These are phyloP conservation scores for Spencermartinsiella europaea DNA, from an alignment of 805 yeast species.

Conservation along the genomic window DNA sequence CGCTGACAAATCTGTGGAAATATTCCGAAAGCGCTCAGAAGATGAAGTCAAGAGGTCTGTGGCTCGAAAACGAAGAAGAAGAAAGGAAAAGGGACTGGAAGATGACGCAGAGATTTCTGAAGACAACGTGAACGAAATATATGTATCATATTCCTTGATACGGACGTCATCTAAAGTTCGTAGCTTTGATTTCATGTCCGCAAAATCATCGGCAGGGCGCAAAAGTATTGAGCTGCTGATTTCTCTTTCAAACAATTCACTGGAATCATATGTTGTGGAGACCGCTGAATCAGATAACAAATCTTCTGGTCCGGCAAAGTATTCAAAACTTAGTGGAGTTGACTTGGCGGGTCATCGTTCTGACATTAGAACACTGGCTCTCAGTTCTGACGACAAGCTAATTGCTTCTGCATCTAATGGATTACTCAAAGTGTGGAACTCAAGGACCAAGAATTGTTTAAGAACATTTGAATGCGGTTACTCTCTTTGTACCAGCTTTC, in stretches of 20 bases:
- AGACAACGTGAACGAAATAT: conserved; percentile 33
- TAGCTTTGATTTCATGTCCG: conserved; percentile 53
- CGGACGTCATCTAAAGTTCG: conserved; percentile 62
- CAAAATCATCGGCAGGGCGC: conserved; percentile 30
- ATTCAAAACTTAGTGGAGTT: conserved; percentile 44
- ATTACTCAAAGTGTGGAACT: conserved; percentile 81
- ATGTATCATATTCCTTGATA: conserved; percentile 64
- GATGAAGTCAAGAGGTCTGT: conserved; percentile 78
- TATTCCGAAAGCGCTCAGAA: conserved; percentile 67
- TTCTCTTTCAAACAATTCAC: conserved; percentile 65
- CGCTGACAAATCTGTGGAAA: conserved; percentile 72
- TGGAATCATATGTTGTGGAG: conserved; percentile 60
- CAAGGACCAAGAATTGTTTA: conserved; percentile 64
- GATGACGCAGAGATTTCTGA: conserved; percentile 49
- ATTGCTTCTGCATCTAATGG: conserved; percentile 91
- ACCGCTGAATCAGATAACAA: conserved; percentile 36
- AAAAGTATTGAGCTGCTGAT: conserved; percentile 53
- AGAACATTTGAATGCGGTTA: conserved; percentile 88
- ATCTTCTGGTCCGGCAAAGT: conserved; percentile 35
- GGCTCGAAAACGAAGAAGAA: conserved; percentile 69
- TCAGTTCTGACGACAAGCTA: conserved; percentile 74
- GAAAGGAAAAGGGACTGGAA: conserved; percentile 48
- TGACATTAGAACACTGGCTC: conserved; percentile 77
- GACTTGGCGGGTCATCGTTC: conserved; percentile 85
- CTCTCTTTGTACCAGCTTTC: conserved; percentile 69